Conservation (phyloP, 208 protist species). For the Leishmania amazonensis region DNA sequence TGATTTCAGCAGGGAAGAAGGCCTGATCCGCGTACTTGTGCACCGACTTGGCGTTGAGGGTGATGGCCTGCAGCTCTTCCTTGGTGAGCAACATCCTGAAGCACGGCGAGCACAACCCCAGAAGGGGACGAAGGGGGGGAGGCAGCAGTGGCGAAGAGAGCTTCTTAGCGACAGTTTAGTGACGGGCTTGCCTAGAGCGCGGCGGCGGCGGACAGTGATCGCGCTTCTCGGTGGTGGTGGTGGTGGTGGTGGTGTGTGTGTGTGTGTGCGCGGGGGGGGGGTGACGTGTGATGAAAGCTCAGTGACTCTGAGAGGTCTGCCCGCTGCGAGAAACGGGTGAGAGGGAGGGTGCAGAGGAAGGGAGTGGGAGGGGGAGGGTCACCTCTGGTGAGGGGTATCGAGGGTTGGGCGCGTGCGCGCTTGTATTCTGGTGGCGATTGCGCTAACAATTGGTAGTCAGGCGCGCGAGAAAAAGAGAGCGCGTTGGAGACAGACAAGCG, state of each 20-base stretch:
- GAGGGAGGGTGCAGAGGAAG: background rate
- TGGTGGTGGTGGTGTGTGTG: background rate
- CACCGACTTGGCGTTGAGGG: conserved; percentile 65
- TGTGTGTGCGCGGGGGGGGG: background rate
- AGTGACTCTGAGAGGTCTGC: background rate
- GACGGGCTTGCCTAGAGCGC: background rate
- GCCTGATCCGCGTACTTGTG: conserved; percentile 65
- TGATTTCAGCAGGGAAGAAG: conserved; percentile 63
- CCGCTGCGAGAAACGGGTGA: background rate
- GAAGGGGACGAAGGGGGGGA: conserved; percentile 4
- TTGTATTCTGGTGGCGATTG: background rate
- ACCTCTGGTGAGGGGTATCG: background rate
- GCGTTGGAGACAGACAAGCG: background rate
- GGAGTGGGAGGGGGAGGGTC: background rate
- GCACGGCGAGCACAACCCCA: background rate
- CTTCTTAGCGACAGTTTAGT: background rate
- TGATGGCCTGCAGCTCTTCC: conserved; percentile 50
- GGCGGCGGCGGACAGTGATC: background rate
- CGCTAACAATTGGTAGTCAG: too few species aligned
- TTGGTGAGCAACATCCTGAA: conserved; percentile 35
- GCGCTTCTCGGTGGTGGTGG: background rate
- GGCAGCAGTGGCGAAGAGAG: conserved; percentile 1
- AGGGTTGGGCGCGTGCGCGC: background rate
- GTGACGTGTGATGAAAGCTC: background rate
- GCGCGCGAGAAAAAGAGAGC: too few species aligned